These are phyloP conservation scores for Fonsecaea nubica DNA, from an alignment of 2,329 filamentous ascomycete genomes.

Conservation along the genomic window DNA sequence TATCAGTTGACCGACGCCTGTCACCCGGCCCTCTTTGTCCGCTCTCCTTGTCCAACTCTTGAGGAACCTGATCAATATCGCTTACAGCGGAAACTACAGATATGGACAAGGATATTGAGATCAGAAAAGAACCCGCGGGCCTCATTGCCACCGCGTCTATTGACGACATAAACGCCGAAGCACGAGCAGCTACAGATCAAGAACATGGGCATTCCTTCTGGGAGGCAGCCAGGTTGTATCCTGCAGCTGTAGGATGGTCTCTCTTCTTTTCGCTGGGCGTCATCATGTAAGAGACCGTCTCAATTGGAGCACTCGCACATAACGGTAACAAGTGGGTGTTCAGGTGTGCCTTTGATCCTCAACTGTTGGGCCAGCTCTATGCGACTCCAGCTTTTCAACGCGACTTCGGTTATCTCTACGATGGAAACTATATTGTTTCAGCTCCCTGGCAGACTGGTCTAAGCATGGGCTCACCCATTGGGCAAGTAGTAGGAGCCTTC, in stretches of 20 bases:
- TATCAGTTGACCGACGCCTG: conserved; percentile 10
- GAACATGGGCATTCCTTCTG: conserved; percentile 48
- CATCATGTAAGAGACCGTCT: conserved; percentile 66
- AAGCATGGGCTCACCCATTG: conserved; percentile 58
- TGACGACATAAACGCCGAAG: conserved; percentile 40
- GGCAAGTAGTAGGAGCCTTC: conserved; percentile 54
- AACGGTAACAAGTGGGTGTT: conserved; percentile 44
- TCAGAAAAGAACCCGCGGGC: conserved; percentile 34
- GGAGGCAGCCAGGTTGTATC: conserved; percentile 53
- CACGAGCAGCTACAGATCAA: conserved; percentile 45
- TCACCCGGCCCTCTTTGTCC: not conserved
- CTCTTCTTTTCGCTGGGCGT: conserved; percentile 45
- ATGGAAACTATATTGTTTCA: conserved; percentile 53
- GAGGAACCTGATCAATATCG: not conserved
- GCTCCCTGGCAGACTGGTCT: conserved; percentile 68
- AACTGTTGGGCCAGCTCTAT: conserved; percentile 68
- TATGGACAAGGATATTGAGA: conserved; percentile 35
- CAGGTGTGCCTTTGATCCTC: conserved; percentile 61
- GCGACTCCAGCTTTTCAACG: conserved; percentile 64
- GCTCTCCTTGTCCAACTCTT: not conserved
- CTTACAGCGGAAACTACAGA: conserved; percentile 45
- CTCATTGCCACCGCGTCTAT: conserved; percentile 36
- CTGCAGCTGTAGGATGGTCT: conserved; percentile 51
- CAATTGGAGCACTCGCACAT: conserved; percentile 67
- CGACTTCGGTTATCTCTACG: conserved; percentile 62